These are phyloP conservation scores for Gossypium anomalum DNA, from an alignment of 345 rosid species.

Conservation along the genomic window DNA sequence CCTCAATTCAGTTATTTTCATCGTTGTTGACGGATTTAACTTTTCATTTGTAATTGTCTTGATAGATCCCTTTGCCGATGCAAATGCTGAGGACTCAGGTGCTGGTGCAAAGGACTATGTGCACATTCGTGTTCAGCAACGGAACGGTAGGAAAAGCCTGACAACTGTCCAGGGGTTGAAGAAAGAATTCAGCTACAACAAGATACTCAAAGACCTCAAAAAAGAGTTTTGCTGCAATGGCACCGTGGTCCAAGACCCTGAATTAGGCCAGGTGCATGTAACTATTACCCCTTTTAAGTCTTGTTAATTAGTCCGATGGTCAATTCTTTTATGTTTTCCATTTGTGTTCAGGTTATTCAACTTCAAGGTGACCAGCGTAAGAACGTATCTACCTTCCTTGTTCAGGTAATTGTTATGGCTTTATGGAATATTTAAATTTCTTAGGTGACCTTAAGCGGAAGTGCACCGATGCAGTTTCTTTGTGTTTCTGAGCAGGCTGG, in stretches of 20 bases:
- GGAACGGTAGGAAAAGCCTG: slow-evolving; percentile 83
- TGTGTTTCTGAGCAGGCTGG: slow-evolving; percentile 50
- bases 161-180: slow-evolving; percentile 85
- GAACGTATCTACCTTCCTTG: slow-evolving; percentile 81
- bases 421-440: not conserved
- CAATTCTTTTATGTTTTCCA: not conserved
- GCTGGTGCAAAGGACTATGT: slow-evolving; percentile 71
- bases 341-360: slow-evolving; percentile 62
- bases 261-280: slow-evolving; percentile 67
- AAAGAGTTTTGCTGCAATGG: slow-evolving; percentile 97
- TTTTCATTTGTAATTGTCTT: slow-evolving; percentile 1
- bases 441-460: not conserved
- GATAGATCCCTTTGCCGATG: slow-evolving; percentile 73
- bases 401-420: slow-evolving; percentile 46
- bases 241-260: slow-evolving; percentile 87
- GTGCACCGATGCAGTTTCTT: not conserved
- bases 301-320: not conserved
- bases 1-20: not conserved
- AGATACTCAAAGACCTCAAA: slow-evolving; percentile 86
- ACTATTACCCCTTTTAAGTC: not conserved
- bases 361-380: slow-evolving; percentile 96
- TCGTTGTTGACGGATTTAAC: not conserved
- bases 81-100: slow-evolving; percentile 78
- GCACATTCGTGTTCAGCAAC: slow-evolving; percentile 69
- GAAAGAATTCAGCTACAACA: slow-evolving; percentile 83